phyloP scores from a whole-genome alignment of 768 basidiomycete species.

The Russula emetica region DNA sequence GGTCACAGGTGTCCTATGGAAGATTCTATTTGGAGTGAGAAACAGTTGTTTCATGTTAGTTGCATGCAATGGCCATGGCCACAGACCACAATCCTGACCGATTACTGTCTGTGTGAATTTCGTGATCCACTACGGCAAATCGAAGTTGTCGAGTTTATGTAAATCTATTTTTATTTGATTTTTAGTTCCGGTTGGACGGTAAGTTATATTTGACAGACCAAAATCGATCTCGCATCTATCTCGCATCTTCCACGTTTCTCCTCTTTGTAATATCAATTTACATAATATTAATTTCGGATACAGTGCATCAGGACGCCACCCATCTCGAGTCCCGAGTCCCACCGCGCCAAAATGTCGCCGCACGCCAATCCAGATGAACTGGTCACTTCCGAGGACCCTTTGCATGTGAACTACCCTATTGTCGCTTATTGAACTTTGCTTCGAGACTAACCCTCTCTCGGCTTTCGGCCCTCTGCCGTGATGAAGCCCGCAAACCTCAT shows the following conservation, averaged over 20 bases:
- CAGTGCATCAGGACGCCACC: no score
- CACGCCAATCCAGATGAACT: slow-evolving; percentile 43
- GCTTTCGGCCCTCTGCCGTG: slow-evolving; percentile 13
- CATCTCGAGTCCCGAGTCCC: background rate
- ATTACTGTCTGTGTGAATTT: no score
- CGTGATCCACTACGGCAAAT: background rate
- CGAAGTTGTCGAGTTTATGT: background rate
- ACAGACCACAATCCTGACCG: no score
- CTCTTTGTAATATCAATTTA: no score
- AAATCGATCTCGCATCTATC: background rate
- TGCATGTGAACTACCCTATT: slow-evolving; percentile 45
- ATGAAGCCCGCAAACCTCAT: slow-evolving; percentile 87
- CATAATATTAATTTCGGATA: background rate
- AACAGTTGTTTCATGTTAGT: no score
- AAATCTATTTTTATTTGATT: background rate
- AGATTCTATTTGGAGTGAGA: no score
- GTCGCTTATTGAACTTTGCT: background rate
- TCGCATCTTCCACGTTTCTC: background rate
- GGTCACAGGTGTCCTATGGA: no score
- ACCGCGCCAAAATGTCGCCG: background rate
- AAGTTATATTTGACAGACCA: background rate
- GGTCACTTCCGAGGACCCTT: slow-evolving; percentile 56
- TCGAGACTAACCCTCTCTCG: slow-evolving; percentile 5
- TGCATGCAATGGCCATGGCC: no score
- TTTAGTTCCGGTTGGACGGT: background rate